These are phyloP conservation scores for Crithidia sp. DNA, from an alignment of 208 protist genomes.

Conservation along the genomic window DNA sequence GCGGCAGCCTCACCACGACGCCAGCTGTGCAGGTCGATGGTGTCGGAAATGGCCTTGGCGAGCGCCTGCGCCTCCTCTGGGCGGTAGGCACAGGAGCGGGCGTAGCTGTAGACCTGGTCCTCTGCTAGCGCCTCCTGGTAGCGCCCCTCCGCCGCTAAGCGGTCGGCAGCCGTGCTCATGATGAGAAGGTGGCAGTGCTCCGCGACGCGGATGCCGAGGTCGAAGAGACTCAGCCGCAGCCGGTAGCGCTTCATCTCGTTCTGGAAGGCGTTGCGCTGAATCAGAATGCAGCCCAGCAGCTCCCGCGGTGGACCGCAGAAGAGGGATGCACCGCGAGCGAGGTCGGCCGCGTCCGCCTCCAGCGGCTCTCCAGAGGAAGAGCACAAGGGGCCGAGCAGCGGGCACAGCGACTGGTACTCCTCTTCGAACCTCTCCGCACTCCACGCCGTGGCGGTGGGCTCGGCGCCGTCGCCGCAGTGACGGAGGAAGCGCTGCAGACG, in stretches of 20 bases:
- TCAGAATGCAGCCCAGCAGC: slow-evolving; percentile 79
- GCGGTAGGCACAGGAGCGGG: slow-evolving; percentile 70
- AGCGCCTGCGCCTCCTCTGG: slow-evolving; percentile 60
- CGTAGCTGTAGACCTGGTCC: slow-evolving; percentile 80
- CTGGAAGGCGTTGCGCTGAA: slow-evolving; percentile 87
- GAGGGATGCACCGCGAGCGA: slow-evolving; percentile 30
- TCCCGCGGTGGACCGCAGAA: slow-evolving; percentile 63
- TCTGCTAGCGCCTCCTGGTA: slow-evolving; percentile 56
- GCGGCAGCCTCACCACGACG: slow-evolving; percentile 4
- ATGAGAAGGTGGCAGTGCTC: slow-evolving; percentile 87
- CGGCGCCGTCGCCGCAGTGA: slow-evolving; percentile 50
- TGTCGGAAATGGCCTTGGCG: slow-evolving; percentile 69
- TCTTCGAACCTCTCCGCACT: slow-evolving; percentile 23
- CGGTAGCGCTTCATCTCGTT: slow-evolving; percentile 87
- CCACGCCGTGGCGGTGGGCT: background rate
- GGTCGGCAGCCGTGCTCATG: slow-evolving; percentile 76
- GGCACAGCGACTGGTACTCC: slow-evolving; percentile 28
- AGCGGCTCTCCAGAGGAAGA: slow-evolving; percentile 12
- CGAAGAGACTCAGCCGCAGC: slow-evolving; percentile 80
- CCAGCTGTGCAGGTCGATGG: slow-evolving; percentile 78
- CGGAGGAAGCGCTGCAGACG: slow-evolving; percentile 74
- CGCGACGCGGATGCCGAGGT: slow-evolving; percentile 81
- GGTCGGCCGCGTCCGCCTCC: slow-evolving; percentile 10
- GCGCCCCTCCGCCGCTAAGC: slow-evolving; percentile 35
- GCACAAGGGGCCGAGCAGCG: slow-evolving; percentile 28